Evolutionary conservation across 2,329 filamentous ascomycete genomes (phyloP).

Genomic region (Xylaria arbuscula): DNA sequence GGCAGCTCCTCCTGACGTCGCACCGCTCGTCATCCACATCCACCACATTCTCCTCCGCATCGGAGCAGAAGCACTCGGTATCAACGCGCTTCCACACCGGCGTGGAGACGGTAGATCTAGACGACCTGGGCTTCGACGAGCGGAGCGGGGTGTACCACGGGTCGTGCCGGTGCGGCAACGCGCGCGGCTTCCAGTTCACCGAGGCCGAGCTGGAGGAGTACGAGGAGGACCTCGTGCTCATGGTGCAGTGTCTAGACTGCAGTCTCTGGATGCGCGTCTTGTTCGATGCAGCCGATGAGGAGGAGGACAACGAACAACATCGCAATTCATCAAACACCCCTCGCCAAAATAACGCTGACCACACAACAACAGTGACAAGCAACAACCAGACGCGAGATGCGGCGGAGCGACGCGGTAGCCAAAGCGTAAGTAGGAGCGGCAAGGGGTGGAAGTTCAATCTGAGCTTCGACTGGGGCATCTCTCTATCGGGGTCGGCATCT

Average conservation of each 20-base stretch:
- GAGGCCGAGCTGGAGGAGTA: constrained; percentile 71
- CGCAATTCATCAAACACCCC: background rate
- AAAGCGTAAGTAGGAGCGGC: constrained; percentile 32
- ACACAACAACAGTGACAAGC: constrained; percentile 34
- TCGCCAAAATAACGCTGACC: background rate
- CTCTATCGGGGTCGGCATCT: constrained; percentile 42
- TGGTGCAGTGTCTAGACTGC: constrained; percentile 74
- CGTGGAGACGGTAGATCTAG: constrained; percentile 72
- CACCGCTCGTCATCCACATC: constrained; percentile 11
- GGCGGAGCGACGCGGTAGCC: constrained; percentile 22
- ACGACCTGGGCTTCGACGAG: constrained; percentile 69
- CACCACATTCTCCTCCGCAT: constrained; percentile 21
- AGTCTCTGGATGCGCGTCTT: constrained; percentile 74
- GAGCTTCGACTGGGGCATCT: constrained; percentile 47
- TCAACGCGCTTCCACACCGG: constrained; percentile 58
- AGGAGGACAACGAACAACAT: constrained; percentile 38
- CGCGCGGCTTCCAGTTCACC: constrained; percentile 67
- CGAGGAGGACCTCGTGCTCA: constrained; percentile 67
- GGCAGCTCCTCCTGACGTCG: constrained; percentile 53
- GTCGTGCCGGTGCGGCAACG: constrained; percentile 72
- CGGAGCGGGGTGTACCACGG: constrained; percentile 63
- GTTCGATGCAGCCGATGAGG: constrained; percentile 65
- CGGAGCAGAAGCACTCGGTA: constrained; percentile 36
- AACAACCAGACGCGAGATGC: constrained; percentile 35
- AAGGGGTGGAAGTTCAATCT: constrained; percentile 46